Conservation (phyloP, 2,329 filamentous ascomycete species). For the Fusarium anthophilum region DNA sequence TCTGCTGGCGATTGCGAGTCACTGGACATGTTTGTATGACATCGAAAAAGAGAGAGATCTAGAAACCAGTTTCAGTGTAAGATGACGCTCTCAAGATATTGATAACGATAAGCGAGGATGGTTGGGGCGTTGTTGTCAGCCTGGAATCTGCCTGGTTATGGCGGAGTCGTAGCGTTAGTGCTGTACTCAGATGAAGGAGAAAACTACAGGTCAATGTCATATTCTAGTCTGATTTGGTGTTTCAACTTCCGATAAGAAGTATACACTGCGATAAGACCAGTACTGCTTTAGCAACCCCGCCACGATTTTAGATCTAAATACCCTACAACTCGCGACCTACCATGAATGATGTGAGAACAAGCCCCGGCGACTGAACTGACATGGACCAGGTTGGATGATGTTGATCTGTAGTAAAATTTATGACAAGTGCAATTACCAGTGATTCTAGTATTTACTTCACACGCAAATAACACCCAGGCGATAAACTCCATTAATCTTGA, state of each 20-base stretch:
- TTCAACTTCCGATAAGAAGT: neutral
- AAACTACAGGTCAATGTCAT: fast-evolving
- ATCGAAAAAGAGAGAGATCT: fast-evolving
- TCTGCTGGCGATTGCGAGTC: neutral
- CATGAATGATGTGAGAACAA: neutral
- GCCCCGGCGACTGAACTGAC: too few species aligned
- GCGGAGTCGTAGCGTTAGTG: neutral
- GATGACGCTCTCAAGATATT: neutral
- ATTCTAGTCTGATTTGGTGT: fast-evolving
- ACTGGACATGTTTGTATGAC: neutral
- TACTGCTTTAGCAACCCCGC: neutral
- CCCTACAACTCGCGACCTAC: neutral
- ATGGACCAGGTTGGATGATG: neutral
- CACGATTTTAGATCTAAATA: neutral
- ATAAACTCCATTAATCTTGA: fast-evolving
- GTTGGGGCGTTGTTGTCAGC: neutral
- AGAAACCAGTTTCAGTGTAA: neutral
- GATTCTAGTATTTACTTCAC: neutral
- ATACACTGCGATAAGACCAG: neutral
- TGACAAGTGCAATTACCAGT: fast-evolving
- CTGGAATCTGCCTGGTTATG: neutral
- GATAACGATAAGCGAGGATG: neutral
- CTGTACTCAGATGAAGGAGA: fast-evolving
- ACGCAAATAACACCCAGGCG: fast-evolving
- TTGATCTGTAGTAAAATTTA: neutral